Base-by-base conservation (phyloP, 805 yeast species). In the Myxozyma monticola region DNA sequence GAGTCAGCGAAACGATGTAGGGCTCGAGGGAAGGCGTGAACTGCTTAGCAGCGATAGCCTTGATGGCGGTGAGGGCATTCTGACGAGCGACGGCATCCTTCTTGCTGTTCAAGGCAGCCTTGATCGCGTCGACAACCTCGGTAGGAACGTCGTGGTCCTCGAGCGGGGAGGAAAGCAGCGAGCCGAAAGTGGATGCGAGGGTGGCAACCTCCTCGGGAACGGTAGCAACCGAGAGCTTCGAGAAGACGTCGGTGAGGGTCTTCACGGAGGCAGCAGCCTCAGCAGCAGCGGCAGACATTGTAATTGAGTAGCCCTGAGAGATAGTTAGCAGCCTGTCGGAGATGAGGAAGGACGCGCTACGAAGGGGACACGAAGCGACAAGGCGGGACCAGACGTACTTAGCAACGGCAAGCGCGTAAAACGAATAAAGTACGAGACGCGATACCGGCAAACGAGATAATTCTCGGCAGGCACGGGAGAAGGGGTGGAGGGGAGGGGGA, bases 141-240 rank as follows among this genome's bases (percentile, higher is more conserved):
- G 76, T 83, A 67, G 99, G 98, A 62, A 89, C 93, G 76, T 91
- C 98, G 75, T 93, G 98, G 79, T 93, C 99, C 72, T 91, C 90
- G 76, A 90, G 89, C 69, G 91, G 87, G 64, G 96, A 95, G 76
- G 91, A 91, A 74, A 93, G 80, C 80, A 93, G 90, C 58, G 93
- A 80, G 61, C 98, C 81, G 66, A 93, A 87, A 71, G 87, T 88
- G 66, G 85, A 72, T 68, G 96, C 93, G 71, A 95, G 90, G 69
- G 80, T 83, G 57, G 80, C 83, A 72, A 90, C 83, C 70, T 82
- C 84, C 67, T 88, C 96, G 38, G 65, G 65, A 52, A 83, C 73
- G 64, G 85, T 69, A 67, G 98, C 96, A 71, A 93, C 88, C 70
- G 91, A 75, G 69, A 93, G 81, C 79, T 88, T 88, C 76, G 84